A percentile compares a stretch with the other conserved stretches of the same genome.
Conservation (phyloP, 805 yeast species). For the Lachancea kluyveri region DNA sequence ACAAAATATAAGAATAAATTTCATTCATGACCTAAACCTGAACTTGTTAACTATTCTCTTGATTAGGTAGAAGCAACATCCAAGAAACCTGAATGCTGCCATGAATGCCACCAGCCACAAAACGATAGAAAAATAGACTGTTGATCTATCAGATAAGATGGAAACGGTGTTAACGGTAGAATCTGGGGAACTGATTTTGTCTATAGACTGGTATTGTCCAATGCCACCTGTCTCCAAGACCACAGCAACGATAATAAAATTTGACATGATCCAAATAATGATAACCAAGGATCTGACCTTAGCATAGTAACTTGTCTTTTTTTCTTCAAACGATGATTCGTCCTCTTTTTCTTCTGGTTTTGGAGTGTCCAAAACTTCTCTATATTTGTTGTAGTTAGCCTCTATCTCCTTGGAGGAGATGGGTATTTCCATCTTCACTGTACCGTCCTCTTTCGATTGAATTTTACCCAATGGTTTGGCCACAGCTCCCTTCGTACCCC, state of each 20-base stretch:
- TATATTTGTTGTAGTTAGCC: conserved; percentile 57
- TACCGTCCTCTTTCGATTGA: conserved; percentile 58
- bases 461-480: conserved; percentile 80
- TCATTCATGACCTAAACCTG: conserved; percentile 2
- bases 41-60: conserved; percentile 26
- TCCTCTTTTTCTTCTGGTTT: conserved; percentile 34
- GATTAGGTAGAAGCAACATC: conserved; percentile 57
- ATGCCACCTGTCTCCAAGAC: conserved; percentile 84
- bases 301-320: conserved; percentile 80
- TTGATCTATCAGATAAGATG: conserved; percentile 39
- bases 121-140: conserved; percentile 72
- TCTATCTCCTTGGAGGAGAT: conserved; percentile 75
- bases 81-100: conserved; percentile 77
- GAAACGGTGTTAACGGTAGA: conserved; percentile 15
- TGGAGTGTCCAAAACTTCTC: conserved; percentile 46
- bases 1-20: too few relatives aligned
- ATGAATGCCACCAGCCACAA: conserved; percentile 90
- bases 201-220: conserved; percentile 34
- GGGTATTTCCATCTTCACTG: conserved; percentile 65
- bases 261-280: conserved; percentile 81
- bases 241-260: conserved; percentile 72
- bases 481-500: conserved; percentile 93
- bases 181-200: conserved; percentile 9
- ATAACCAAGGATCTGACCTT: conserved; percentile 85
- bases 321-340: conserved; percentile 39